phyloP scores from a whole-genome alignment of 495 filamentous ascomycete genomes.

The Trypethelium eluteriae region DNA sequence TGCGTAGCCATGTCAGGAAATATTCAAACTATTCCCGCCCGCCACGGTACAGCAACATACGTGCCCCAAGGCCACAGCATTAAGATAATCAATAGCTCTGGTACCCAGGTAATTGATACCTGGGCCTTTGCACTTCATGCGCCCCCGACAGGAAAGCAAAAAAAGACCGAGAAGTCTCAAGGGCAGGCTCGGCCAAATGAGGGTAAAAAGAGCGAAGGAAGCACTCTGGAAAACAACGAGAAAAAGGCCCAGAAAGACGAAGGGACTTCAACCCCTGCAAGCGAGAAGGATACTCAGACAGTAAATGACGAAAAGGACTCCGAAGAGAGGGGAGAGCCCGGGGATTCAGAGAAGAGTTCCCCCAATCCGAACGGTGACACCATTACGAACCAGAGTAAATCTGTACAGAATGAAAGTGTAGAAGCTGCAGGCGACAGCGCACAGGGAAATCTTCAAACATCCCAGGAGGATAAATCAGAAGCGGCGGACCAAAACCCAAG shows the following conservation, averaged over 20 bases:
- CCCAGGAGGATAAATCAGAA: background rate
- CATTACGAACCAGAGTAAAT: background rate
- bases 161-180: conserved; percentile 17
- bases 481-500: background rate
- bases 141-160: conserved; percentile 21
- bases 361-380: background rate
- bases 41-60: conserved; percentile 38
- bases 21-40: conserved; percentile 37
- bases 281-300: conserved; percentile 10
- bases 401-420: conserved; percentile 16
- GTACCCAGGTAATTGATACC: conserved; percentile 47
- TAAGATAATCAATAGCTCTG: conserved; percentile 46
- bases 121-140: conserved; percentile 41
- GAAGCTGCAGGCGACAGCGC: conserved; percentile 12
- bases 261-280: conserved; percentile 16
- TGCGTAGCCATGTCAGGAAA: conserved; percentile 3
- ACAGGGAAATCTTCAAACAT: background rate
- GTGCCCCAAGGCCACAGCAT: conserved; percentile 38
- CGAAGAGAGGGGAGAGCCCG: background rate
- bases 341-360: background rate
- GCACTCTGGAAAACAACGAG: conserved; percentile 11
- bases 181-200: conserved; percentile 13
- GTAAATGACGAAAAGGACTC: conserved; percentile 7
- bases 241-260: conserved; percentile 13
- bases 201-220: background rate